Percentiles rank a stretch among this genome's conserved stretches.
Conservation (phyloP, 202 grass and related monocot species). For the Eragrostis tef region DNA sequence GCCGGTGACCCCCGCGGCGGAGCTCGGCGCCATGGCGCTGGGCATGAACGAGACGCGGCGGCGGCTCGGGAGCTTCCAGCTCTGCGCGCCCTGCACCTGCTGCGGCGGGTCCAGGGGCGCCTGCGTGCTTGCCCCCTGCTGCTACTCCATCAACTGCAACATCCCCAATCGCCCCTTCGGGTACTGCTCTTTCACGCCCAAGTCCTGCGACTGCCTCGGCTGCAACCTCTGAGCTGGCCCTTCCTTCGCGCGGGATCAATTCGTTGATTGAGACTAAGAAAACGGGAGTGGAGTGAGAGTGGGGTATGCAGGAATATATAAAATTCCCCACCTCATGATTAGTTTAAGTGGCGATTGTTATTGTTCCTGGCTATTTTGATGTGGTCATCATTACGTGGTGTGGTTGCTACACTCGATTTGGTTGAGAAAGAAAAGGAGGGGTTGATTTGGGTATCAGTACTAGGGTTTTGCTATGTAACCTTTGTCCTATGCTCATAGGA, state of each 20-base stretch:
- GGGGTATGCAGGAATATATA: constrained; percentile 33
- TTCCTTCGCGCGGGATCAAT: background rate
- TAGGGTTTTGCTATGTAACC: constrained; percentile 13
- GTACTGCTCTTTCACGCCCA: constrained; percentile 87
- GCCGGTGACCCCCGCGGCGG: constrained; percentile 46
- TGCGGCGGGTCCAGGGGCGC: constrained; percentile 60
- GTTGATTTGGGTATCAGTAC: constrained; percentile 31
- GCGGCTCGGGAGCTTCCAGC: constrained; percentile 69
- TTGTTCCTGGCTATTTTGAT: constrained; percentile 58
- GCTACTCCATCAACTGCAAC: constrained; percentile 97
- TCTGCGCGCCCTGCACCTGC: constrained; percentile 89
- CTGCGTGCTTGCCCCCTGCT: constrained; percentile 81
- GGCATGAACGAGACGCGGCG: constrained; percentile 63
- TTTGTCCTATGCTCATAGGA: background rate
- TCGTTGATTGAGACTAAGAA: background rate
- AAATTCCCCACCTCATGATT: constrained; percentile 34
- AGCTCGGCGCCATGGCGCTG: constrained; percentile 50
- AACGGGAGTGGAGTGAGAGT: constrained; percentile 6
- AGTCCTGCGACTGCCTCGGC: constrained; percentile 69
- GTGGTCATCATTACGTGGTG: constrained; percentile 46
- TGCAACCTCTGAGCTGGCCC: constrained; percentile 56
- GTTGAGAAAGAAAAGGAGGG: background rate
- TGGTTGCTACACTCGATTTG: constrained; percentile 49
- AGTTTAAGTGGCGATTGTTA: constrained; percentile 42
- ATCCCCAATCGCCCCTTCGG: constrained; percentile 92